Percentiles rank a stretch among this genome's conserved stretches.
phyloP scores from a whole-genome alignment of 208 protist genomes.

The Crithidia expoeki region DNA sequence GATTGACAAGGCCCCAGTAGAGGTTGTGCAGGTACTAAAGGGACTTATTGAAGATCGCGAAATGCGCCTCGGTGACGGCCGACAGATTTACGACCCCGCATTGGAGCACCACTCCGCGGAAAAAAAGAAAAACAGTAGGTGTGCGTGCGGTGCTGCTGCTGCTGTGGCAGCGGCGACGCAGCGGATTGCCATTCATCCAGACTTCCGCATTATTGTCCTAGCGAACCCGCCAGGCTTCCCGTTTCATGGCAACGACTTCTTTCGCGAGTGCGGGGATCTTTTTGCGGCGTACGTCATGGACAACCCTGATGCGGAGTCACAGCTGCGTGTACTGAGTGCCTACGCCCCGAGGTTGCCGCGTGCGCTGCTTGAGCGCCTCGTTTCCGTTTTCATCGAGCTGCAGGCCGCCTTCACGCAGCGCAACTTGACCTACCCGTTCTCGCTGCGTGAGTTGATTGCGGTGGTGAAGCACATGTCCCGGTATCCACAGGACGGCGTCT shows the following conservation, averaged over 20 bases:
- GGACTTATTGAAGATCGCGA: slow-evolving; percentile 88
- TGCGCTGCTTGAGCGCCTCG: slow-evolving; percentile 57
- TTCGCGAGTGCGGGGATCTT: slow-evolving; percentile 90
- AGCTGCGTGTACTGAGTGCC: slow-evolving; percentile 77
- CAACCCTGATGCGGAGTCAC: slow-evolving; percentile 87
- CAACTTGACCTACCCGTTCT: slow-evolving; percentile 91
- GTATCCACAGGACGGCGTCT: slow-evolving; percentile 89
- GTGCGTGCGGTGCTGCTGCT: neutral
- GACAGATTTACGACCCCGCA: slow-evolving; percentile 60
- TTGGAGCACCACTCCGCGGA: slow-evolving; percentile 1
- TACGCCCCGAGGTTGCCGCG: slow-evolving; percentile 76
- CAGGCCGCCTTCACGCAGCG: slow-evolving; percentile 82
- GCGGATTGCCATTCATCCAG: slow-evolving; percentile 65
- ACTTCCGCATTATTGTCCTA: slow-evolving; percentile 88
- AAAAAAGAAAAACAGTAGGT: too few relatives aligned
- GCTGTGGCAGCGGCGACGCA: slow-evolving; percentile 2
- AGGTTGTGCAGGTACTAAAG: slow-evolving; percentile 92
- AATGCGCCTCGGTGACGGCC: slow-evolving; percentile 83
- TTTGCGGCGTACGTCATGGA: slow-evolving; percentile 92
- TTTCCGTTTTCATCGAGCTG: slow-evolving; percentile 79
- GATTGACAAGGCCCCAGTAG: slow-evolving; percentile 95
- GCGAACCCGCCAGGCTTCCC: slow-evolving; percentile 94
- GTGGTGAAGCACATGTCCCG: slow-evolving; percentile 92
- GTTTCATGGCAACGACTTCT: slow-evolving; percentile 96
- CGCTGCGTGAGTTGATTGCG: slow-evolving; percentile 93